Percentiles rank a stretch among this genome's conserved stretches.
These are phyloP conservation scores for Paraglomus occultum DNA, from an alignment of 192 early-diverging fungal genomes.

Conservation along the genomic window DNA sequence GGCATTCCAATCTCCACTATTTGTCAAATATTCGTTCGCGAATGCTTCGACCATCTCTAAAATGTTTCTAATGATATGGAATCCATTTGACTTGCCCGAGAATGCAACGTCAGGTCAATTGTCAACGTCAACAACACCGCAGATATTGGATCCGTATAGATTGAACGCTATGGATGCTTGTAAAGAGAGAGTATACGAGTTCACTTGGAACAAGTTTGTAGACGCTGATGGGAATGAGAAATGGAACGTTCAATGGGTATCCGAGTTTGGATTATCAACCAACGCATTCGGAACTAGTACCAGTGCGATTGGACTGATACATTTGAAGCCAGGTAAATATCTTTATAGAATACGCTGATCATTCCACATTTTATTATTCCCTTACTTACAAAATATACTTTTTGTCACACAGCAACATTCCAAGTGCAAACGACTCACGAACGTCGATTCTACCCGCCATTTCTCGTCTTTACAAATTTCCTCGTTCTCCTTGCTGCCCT, in stretches of 20 bases:
- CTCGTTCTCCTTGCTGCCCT: slow-evolving; percentile 18
- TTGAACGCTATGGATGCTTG: not conserved
- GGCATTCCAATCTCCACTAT: slow-evolving; percentile 18
- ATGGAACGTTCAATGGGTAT: slow-evolving; percentile 13
- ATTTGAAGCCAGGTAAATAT: slow-evolving; percentile 20
- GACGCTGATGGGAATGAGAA: slow-evolving; percentile 10
- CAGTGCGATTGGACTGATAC: slow-evolving; percentile 8
- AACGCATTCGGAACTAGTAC: slow-evolving; percentile 16
- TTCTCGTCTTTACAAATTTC: slow-evolving; percentile 16
- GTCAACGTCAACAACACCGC: not conserved
- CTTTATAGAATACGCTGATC: too few species aligned
- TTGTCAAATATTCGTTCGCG: slow-evolving; percentile 10
- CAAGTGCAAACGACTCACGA: slow-evolving; percentile 16
- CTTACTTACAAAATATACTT: too few species aligned
- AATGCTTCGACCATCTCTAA: slow-evolving; percentile 14
- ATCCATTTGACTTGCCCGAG: slow-evolving; percentile 10
- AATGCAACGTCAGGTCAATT: not conserved
- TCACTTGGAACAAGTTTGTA: slow-evolving; percentile 8
- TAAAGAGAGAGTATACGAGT: slow-evolving; percentile 12
- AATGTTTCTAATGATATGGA: slow-evolving; percentile 26
- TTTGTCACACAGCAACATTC: slow-evolving; percentile 5
- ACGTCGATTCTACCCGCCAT: not conserved
- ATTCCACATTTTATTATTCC: not conserved
- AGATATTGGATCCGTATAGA: slow-evolving; percentile 21
- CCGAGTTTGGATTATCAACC: slow-evolving; percentile 7